Evolutionary conservation across 345 rosid genomes (phyloP), one percentile per base, ranked within the genome.

Genomic region (Crucihimalaya himalaica): DNA sequence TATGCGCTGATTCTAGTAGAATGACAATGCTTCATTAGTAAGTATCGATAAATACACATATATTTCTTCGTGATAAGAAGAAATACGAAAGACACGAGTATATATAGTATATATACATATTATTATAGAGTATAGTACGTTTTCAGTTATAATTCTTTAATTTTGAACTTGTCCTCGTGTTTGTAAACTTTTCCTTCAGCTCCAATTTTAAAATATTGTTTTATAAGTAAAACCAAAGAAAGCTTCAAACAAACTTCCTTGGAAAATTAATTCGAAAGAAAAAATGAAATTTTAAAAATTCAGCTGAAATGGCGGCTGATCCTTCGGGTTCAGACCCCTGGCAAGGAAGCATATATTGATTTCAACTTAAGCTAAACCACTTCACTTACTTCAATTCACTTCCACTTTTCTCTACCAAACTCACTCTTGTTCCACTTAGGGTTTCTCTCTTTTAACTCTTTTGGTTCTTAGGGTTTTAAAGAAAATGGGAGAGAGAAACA

Each of bases 281-380:
- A 13, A 43, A 69, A 76, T 76, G 57, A 75, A 72, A 66, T 4
- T 58, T 19, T 73, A 76, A 83, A 55, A 60, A 21, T 64, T 85
- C 83, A 82, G 91, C 97, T 81, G 82, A 83, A 93, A 90, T 83
- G 93, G 81, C 91, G 98, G 97, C 95, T 87, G 81, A 86, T 83
- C 86, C 91, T 90, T 87, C 96, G 98, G 97, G 72, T 83, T 73
- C 82, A 88, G 87, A 84, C 81, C 94, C 96, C 90, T 81, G 71
- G 43, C 68, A 78, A 80, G 88, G 86, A 80, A 81, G 85, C 97
- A 90, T 84, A 85, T 84, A 89, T 84, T 84, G 85, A 42, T 80
- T 84, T 74, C 86, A 80, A 70, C 81, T 72, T 74, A 79, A 78
- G 70, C 64, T 72, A 77, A 79, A 57, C 78, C 59, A 67, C 73